Base-by-base conservation (phyloP, 2,329 filamentous ascomycete genomes). In the Calonectria henricotiae region DNA sequence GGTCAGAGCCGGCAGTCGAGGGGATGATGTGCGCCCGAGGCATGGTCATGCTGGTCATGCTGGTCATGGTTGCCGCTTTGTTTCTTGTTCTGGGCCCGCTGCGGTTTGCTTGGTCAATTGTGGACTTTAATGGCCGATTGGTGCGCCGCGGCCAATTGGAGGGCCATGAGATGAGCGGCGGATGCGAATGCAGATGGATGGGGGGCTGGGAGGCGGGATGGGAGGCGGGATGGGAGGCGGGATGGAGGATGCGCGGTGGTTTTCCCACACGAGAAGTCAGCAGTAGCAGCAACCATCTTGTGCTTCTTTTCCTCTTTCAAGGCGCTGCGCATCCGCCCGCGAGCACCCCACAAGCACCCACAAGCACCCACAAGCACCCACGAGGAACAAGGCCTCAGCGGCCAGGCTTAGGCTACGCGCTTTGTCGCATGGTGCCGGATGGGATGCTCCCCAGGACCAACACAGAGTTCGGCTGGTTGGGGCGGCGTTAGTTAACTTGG, bases 21-120 rank as follows among this genome's bases (percentile, higher is more conserved):
- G 51, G n/a, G 68, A 70, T 72, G 70, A 69, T 69, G 63, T 54
- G 66, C 69, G 65, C 65, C 69, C 61, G 65, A 44, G 20, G 49
- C 39, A 32, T 44, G 46, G 30, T 44, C 55, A 62, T 68, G 60
- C 61, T 61, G 58, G 49, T 69, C 67, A 69, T 69, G 67, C 30
- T 61, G 58, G 49, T 69, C 67, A 69, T 69, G 67, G 23, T 63
- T 68, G 15, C 27, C n/a, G 4, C 27, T 20, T 20, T 61, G 51
- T 17, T 58, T 61, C 60, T 39, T 25, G 35, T 27, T 37, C 46
- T 23, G n/a, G 30, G 41, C 55, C 37, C 20, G 30, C 58, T 32
- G 65, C 20, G 12, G 20, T 51, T 46, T 68, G 37, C 47, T 68
- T 51, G 51, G 54, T 51, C 54, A 58, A 54, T 67, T 69, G 62